A percentile compares a stretch with the other conserved stretches of the same genome.
Evolutionary conservation across 345 rosid genomes (phyloP).

Genomic region (Pistacia integerrima): DNA sequence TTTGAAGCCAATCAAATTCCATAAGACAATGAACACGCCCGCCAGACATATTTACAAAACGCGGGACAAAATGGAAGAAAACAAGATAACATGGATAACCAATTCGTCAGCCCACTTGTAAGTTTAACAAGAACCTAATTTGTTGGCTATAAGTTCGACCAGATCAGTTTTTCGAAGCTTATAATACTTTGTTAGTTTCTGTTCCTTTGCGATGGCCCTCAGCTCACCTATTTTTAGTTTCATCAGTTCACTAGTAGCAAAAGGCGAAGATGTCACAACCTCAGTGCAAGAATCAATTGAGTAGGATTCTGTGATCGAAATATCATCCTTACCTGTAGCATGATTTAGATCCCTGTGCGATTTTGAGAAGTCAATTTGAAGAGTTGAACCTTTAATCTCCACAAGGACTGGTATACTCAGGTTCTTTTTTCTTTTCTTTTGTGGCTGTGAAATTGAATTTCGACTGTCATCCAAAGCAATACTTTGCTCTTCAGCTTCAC

Average conservation of each 20-base stretch:
- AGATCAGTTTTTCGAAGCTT: slow-evolving; percentile 51
- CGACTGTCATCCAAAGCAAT: slow-evolving; percentile 14
- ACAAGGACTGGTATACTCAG: slow-evolving; percentile 15
- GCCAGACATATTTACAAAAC: slow-evolving; percentile 1
- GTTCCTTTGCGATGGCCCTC: slow-evolving; percentile 52
- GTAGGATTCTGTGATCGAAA: slow-evolving; percentile 13
- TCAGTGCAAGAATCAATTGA: slow-evolving; percentile 26
- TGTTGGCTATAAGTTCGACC: slow-evolving; percentile 37
- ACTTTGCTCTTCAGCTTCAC: slow-evolving; percentile 24
- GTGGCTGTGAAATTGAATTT: slow-evolving; percentile 17
- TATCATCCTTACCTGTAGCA: slow-evolving; percentile 20
- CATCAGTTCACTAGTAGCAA: slow-evolving; percentile 34
- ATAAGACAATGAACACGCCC: not conserved
- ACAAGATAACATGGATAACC: slow-evolving; percentile 7
- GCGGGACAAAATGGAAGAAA: slow-evolving; percentile 2
- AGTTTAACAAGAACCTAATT: slow-evolving; percentile 25
- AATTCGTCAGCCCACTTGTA: slow-evolving; percentile 26
- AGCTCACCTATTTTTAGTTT: slow-evolving; percentile 48
- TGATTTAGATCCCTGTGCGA: slow-evolving; percentile 22
- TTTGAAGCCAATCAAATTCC: slow-evolving; percentile 14
- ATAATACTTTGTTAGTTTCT: slow-evolving; percentile 43
- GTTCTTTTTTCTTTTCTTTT: slow-evolving; percentile 27
- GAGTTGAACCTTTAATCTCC: slow-evolving; percentile 26
- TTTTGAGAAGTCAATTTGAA: slow-evolving; percentile 24
- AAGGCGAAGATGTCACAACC: slow-evolving; percentile 5